Evolutionary conservation across 305 asterid species (phyloP), one percentile per base, ranked within the genome.

Genomic region (Ajuga reptans): DNA sequence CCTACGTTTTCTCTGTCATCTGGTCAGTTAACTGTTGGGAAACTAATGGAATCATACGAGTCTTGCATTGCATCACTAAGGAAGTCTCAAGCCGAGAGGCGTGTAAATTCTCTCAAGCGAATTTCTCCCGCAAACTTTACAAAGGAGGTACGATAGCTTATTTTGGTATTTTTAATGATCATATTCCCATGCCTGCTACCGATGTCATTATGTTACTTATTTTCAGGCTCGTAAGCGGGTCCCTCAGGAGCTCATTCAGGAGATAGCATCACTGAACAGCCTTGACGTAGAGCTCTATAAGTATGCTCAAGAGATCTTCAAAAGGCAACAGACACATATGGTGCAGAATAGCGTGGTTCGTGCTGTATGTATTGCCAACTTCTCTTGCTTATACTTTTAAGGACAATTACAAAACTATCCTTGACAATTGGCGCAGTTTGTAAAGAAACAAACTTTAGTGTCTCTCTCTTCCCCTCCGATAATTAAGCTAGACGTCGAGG

Each of bases 61-160:
- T 73, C 81, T 49, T 92, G 96, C 71, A 81, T 81, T 72, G 58
- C 78, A 15, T 18, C 65, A 70, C 71, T 86, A 72, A 73, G 96
- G 72, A 61, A 50, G 29, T 36, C 87, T 66, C 97, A 87, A 74
- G 52, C 85, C 12, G 84, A 79, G 69, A 80, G 95, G 42, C 95
- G 97, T 11, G 63, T 63, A 46, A 78, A 76, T 62, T 90, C 97
- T 65, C 78, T 90, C 47, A 82, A 85, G 79, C 80, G 66, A 58
- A 81, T 90, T 77, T 59, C 79, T 76, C 95, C 93, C 59, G 96
- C 85, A 62, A 92, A 92, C 81, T 90, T 93, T 62, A 87, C 98
- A 9, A 90, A 85, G 78, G 92, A 90, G 95, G 98, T 90, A 84
- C 65, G 10, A 12, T 4, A 66, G 6, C 57, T 67, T 54, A 55